These are phyloP conservation scores for Lasiodiplodia theobromae DNA, from an alignment of 2,329 filamentous ascomycete genomes.

Conservation along the genomic window DNA sequence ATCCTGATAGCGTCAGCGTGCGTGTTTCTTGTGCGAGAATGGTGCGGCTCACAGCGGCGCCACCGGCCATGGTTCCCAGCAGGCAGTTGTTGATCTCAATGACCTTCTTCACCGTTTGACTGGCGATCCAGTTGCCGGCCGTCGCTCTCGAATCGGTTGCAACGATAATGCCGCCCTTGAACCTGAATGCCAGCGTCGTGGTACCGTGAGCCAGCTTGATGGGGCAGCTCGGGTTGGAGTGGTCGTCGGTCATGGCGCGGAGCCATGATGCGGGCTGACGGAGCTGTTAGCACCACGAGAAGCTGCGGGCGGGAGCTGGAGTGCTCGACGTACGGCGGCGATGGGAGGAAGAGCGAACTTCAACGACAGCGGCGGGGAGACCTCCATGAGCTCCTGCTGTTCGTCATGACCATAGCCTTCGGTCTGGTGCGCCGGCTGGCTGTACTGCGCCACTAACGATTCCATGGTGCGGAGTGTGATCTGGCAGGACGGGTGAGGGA, in stretches of 20 bases:
- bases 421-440: slow-evolving; percentile 75
- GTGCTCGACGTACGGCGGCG: slow-evolving; percentile 71
- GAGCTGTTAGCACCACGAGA: slow-evolving; percentile 18
- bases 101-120: slow-evolving; percentile 99
- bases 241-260: slow-evolving; percentile 95
- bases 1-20: slow-evolving; percentile 62
- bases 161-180: slow-evolving; percentile 97
- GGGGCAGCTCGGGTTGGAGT: slow-evolving; percentile 93
- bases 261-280: slow-evolving; percentile 88
- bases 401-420: slow-evolving; percentile 77
- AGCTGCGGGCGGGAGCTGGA: slow-evolving; percentile 2
- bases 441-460: slow-evolving; percentile 90
- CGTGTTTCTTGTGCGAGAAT: not conserved
- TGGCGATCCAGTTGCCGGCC: slow-evolving; percentile 98
- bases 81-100: slow-evolving; percentile 97
- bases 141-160: slow-evolving; percentile 97
- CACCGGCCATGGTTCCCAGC: slow-evolving; percentile 97
- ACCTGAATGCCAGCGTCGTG: slow-evolving; percentile 96
- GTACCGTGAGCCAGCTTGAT: slow-evolving; percentile 99
- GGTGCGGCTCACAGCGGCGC: slow-evolving; percentile 74
- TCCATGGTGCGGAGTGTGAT: slow-evolving; percentile 69
- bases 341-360: slow-evolving; percentile 96
- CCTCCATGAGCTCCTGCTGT: slow-evolving; percentile 73
- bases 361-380: slow-evolving; percentile 78
- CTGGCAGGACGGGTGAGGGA: not conserved